Conservation (phyloP, 768 basidiomycete genomes). For the Pulveroboletus sp. region DNA sequence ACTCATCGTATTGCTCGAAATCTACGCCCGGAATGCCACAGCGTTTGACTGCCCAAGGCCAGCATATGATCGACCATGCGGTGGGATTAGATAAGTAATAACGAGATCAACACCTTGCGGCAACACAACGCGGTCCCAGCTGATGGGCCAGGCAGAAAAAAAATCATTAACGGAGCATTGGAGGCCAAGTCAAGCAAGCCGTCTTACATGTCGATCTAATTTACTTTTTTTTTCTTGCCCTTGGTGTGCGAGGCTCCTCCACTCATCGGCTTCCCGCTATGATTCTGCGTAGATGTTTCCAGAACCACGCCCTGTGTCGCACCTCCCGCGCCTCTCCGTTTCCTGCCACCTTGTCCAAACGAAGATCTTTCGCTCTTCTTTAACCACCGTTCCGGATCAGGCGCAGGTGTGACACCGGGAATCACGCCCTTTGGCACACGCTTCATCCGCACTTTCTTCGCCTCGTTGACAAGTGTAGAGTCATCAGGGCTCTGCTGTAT, state of each 20-base stretch:
- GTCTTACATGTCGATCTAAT: constrained; percentile 25
- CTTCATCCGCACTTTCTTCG: constrained; percentile 52
- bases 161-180: constrained; percentile 22
- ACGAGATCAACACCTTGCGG: constrained; percentile 11
- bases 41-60: background rate
- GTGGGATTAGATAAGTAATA: constrained; percentile 27
- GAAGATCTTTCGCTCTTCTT: constrained; percentile 79
- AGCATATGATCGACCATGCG: constrained; percentile 13
- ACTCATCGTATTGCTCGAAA: constrained; percentile 1
- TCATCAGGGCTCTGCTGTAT: constrained; percentile 30
- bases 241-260: constrained; percentile 41
- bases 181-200: constrained; percentile 12
- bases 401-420: constrained; percentile 74
- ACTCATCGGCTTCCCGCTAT: constrained; percentile 32
- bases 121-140: constrained; percentile 16
- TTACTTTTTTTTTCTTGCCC: constrained; percentile 69
- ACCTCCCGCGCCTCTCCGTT: constrained; percentile 51
- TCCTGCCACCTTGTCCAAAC: constrained; percentile 45
- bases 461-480: constrained; percentile 35
- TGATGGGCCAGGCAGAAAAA: constrained; percentile 14
- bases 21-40: background rate
- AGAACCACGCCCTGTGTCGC: constrained; percentile 63
- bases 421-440: constrained; percentile 73
- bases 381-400: constrained; percentile 84
- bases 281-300: constrained; percentile 22